Evolutionary conservation across 2,329 filamentous ascomycete species (phyloP), one percentile per base, ranked within the genome.

Genomic region (Piedraia hortae): DNA sequence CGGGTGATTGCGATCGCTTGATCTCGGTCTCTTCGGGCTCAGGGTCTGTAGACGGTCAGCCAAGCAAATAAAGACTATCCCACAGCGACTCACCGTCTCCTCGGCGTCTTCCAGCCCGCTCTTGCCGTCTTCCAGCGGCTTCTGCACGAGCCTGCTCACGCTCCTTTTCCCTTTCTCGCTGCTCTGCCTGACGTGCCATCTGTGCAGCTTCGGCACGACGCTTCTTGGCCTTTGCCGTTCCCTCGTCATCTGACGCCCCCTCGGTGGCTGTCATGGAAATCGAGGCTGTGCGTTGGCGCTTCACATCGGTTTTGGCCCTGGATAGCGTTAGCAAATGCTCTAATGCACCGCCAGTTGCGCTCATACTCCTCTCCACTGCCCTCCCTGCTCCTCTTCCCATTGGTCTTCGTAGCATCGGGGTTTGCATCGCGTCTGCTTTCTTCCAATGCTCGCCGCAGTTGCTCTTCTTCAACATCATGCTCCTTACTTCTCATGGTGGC

Each of bases 401-500:
- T 64, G 31, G 71, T 59, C 22, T 50, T 57, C 23, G 56, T 54
- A 16, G 69, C 64, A 7, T 7, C 10, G 7, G 43, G 40, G 21
- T 56, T 53, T 6, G 59, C 64, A 19, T 88, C 75, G 38, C 74
- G 69, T 47, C 80, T 91, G 51, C 85, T 97, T 29, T 88, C 80
- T 44, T 93, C 82, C 34, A 97, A 78, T 14, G 82, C 85, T 33
- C 73, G 64, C 24, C 78, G 64, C 17, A 97, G 46, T 37, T 80
- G 68, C 42, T 88, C 77, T 35, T 89, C 80, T 46, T 97, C 85
- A 32, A 93, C 80, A 36, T 93, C 93, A 11, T 78, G 82, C 18
- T 82, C 80, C 29, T 82, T 66, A 43, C 85, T 97, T 41, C 93
- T 90, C 77, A 93, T 91, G 4, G 85, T 97, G 10, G 78, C 90